Evolutionary conservation across 345 rosid genomes (phyloP).

Genomic region (Sisymbrium altissimum): DNA sequence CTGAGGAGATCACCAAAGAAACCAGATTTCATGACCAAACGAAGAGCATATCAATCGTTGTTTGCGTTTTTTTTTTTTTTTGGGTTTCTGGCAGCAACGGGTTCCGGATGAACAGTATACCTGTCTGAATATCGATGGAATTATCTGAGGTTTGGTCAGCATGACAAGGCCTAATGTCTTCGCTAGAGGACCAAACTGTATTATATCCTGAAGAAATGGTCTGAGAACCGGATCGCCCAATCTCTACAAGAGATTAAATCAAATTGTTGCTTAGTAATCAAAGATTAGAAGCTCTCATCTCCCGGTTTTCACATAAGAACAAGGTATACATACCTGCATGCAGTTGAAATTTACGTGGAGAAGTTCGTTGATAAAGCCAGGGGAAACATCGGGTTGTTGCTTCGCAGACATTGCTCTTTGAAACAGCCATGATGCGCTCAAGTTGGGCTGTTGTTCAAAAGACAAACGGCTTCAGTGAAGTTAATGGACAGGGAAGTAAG

Average conservation of each 20-base stretch:
- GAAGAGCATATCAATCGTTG: neutral
- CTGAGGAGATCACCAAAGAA: slow-evolving; percentile 37
- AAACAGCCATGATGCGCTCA: slow-evolving; percentile 90
- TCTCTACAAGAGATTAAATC: slow-evolving; percentile 43
- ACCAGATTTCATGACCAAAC: neutral
- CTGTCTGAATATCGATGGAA: slow-evolving; percentile 85
- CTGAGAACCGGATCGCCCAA: slow-evolving; percentile 80
- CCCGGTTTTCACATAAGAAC: neutral
- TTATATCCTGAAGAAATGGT: slow-evolving; percentile 95
- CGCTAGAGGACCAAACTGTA: slow-evolving; percentile 79
- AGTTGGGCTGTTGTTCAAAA: slow-evolving; percentile 53
- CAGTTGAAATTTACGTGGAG: slow-evolving; percentile 72
- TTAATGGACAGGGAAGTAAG: neutral
- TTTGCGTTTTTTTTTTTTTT: neutral
- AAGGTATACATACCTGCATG: slow-evolving; percentile 59
- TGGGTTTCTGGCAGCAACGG: neutral
- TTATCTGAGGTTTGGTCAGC: slow-evolving; percentile 76
- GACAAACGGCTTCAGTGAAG: slow-evolving; percentile 8
- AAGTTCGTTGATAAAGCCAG: slow-evolving; percentile 80
- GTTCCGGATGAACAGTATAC: slow-evolving; percentile 29
- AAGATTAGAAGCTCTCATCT: slow-evolving; percentile 1
- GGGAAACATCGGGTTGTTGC: slow-evolving; percentile 54
- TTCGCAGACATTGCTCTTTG: slow-evolving; percentile 95
- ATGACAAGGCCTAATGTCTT: slow-evolving; percentile 88
- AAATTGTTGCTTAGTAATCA: slow-evolving; percentile 4